phyloP scores from a whole-genome alignment of 495 filamentous ascomycete species.

The Lentithecium fluviatile region DNA sequence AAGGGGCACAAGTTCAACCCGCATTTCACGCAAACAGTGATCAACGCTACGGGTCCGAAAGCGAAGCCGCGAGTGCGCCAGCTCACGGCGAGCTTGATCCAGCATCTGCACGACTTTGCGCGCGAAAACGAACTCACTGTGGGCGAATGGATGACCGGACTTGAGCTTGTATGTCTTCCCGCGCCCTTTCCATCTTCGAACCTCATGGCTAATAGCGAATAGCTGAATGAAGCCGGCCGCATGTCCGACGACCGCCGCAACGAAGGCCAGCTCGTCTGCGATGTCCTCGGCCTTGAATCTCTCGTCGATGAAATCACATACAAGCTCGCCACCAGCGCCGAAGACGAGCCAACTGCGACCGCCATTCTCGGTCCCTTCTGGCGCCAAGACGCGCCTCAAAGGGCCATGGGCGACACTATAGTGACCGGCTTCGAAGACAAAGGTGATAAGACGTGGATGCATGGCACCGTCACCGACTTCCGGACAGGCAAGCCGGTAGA shows the following conservation, averaged over 20 bases:
- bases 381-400: conserved; percentile 63
- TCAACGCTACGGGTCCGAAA: conserved; percentile 68
- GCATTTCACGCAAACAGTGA: conserved; percentile 66
- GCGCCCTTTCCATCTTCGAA: neutral
- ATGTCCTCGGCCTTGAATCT: conserved; percentile 71
- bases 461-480: conserved; percentile 61
- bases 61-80: conserved; percentile 56
- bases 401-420: conserved; percentile 64
- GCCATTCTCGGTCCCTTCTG: conserved; percentile 78
- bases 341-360: conserved; percentile 61
- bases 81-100: conserved; percentile 55
- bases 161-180: conserved; percentile 37
- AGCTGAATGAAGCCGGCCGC: conserved; percentile 71
- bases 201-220: conserved; percentile 22
- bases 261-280: conserved; percentile 69
- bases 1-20: conserved; percentile 47
- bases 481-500: conserved; percentile 58
- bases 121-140: conserved; percentile 58
- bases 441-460: conserved; percentile 60
- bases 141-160: conserved; percentile 51
- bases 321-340: conserved; percentile 54
- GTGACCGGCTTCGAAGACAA: conserved; percentile 47
- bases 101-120: conserved; percentile 60
- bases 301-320: conserved; percentile 78
- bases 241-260: conserved; percentile 71